These are phyloP conservation scores for Discostella stelligera DNA, from an alignment of 352 stramenopile genomes.

Conservation along the genomic window DNA sequence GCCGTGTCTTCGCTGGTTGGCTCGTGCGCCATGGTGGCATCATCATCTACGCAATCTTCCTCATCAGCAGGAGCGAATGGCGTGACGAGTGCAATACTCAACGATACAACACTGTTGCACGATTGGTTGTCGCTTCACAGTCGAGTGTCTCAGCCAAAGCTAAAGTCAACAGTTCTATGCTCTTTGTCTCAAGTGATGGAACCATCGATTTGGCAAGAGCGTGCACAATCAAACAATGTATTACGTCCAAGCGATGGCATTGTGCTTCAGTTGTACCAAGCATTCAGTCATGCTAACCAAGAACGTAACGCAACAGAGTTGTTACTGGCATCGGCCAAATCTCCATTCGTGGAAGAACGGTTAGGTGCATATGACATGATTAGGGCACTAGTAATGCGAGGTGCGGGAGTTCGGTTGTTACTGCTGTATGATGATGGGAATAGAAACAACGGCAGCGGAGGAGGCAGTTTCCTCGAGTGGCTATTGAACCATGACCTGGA, in stretches of 20 bases:
- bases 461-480: constrained; percentile 36
- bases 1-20: constrained; percentile 45
- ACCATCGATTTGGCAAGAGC: constrained; percentile 26
- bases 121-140: constrained; percentile 43
- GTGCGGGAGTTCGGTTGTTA: constrained; percentile 21
- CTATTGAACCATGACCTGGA: constrained; percentile 42
- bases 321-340: constrained; percentile 43
- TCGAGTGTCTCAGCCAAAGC: constrained; percentile 40
- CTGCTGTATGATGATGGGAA: constrained; percentile 31
- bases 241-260: constrained; percentile 30
- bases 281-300: constrained; percentile 42
- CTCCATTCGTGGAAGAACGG: constrained; percentile 47
- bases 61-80: constrained; percentile 11
- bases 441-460: neutral
- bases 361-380: constrained; percentile 38
- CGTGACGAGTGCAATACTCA: constrained; percentile 19
- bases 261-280: constrained; percentile 40
- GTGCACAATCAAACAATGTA: neutral
- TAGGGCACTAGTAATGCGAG: constrained; percentile 31
- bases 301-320: constrained; percentile 35
- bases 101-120: constrained; percentile 39
- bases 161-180: constrained; percentile 42
- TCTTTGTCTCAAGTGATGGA: constrained; percentile 48
- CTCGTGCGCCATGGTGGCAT: constrained; percentile 29
- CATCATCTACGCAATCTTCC: too few species aligned